phyloP scores from a whole-genome alignment of 2,329 filamentous ascomycete species.

The Aspergillus glaucus region DNA sequence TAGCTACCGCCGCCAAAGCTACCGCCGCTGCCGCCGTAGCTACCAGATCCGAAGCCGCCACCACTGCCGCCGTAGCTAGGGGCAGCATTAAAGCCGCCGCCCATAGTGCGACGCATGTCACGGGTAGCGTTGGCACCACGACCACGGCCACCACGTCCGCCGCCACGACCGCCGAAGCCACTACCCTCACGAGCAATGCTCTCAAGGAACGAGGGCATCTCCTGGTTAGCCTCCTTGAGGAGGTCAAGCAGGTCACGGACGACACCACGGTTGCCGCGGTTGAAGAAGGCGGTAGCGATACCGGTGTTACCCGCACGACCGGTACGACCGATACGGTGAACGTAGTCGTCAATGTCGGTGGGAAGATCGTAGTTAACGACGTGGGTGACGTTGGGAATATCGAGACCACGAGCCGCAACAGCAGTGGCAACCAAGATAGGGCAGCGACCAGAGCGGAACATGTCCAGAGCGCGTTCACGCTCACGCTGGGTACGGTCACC shows the following conservation, averaged over 20 bases:
- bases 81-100: slow-evolving; percentile 33
- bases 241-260: slow-evolving; percentile 96
- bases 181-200: slow-evolving; percentile 93
- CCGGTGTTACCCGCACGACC: slow-evolving; percentile 99
- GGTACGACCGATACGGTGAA: slow-evolving; percentile 98
- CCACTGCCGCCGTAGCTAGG: slow-evolving; percentile 28
- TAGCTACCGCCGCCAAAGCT: slow-evolving; percentile 23
- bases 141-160: slow-evolving; percentile 69
- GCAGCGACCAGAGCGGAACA: slow-evolving; percentile 93
- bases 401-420: slow-evolving; percentile 82
- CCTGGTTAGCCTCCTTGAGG: slow-evolving; percentile 97
- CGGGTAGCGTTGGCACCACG: slow-evolving; percentile 61
- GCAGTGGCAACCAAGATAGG: slow-evolving; percentile 95
- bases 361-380: slow-evolving; percentile 99
- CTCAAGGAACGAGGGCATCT: slow-evolving; percentile 89
- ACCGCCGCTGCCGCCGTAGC: slow-evolving; percentile 20
- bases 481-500: slow-evolving; percentile 97
- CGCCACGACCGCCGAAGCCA: slow-evolving; percentile 66
- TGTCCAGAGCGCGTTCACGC: slow-evolving; percentile 94
- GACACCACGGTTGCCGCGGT: slow-evolving; percentile 96
- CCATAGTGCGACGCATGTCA: slow-evolving; percentile 74
- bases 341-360: slow-evolving; percentile 97
- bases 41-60: slow-evolving; percentile 21
- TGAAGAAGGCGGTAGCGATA: slow-evolving; percentile 98
- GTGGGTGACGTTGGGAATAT: slow-evolving; percentile 95